Base-by-base conservation (phyloP, 352 stramenopile species). In the Phytophthora crassamura region DNA sequence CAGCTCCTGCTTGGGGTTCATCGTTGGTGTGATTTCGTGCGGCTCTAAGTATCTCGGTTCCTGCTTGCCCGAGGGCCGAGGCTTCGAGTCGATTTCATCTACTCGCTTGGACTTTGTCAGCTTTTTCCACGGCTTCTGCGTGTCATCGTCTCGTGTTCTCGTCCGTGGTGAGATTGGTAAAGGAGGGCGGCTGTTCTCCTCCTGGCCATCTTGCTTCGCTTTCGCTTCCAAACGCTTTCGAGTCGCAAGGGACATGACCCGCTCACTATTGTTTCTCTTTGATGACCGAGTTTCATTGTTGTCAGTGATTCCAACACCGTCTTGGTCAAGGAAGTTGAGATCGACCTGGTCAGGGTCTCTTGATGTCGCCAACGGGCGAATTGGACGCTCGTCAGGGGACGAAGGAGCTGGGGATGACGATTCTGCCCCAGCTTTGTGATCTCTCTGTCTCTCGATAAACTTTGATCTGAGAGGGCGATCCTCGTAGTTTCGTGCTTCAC, bases 151-250 rank as follows among this genome's bases (percentile, higher is more conserved):
- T 30, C 34, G 12, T 2, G 1, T 16, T 45, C 22, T 20, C 18
- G 32, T 8, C 5, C 39, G 47, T 14, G 48, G 58, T 22, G 48
- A 56, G 15, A 11, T 20, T n/a, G 30, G 1, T 2, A 28, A 34
- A 10, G 18, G 42, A 4, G 18, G 10, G 32, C 10, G 50, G 30
- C n/a, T 15, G 30, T 12, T 33, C 35, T 7, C 20, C 50, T 8
- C 14, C 25, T 66, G 49, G 8, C 42, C 12, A 25, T 84, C 75
- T 28, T 77, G 74, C 14, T 86, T 84, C 5, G 77, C 64, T 45
- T 90, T 92, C 2, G 84, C 77, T 53, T 91, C 82, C 1, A 94
- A 39, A 2, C 86, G 67, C 35, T 92, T 94, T 15, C 83, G 67
- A n/a, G 62, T 72, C 9, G 62, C 56, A 25, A 69, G 25, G 5